phyloP scores from a whole-genome alignment of 495 filamentous ascomycete genomes.

The Hamigera avellanea region DNA sequence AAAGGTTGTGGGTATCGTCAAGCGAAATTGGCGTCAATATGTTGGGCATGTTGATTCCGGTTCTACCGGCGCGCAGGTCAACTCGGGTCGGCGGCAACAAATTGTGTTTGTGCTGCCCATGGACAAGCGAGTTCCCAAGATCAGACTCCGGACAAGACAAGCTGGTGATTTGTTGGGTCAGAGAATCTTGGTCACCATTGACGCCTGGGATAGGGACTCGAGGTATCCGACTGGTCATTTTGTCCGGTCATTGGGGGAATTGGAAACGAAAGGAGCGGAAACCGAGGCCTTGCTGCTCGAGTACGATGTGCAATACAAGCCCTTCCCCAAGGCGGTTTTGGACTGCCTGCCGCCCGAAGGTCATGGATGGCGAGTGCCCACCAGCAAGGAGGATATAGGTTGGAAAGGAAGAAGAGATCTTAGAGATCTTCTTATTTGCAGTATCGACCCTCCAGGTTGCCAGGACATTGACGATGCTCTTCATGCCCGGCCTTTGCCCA shows the following conservation, averaged over 20 bases:
- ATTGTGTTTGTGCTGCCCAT: conserved; percentile 91
- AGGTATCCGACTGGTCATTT: conserved; percentile 90
- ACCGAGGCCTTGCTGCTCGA: conserved; percentile 91
- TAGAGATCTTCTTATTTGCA: conserved; percentile 80
- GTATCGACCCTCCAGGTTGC: conserved; percentile 91
- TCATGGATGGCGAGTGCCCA: conserved; percentile 86
- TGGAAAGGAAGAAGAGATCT: conserved; percentile 80
- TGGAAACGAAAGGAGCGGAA: conserved; percentile 92
- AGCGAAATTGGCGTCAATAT: conserved; percentile 95
- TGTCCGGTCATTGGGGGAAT: conserved; percentile 79
- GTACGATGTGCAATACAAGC: conserved; percentile 94
- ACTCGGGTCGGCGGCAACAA: conserved; percentile 71
- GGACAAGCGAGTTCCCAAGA: conserved; percentile 96
- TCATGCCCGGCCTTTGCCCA: conserved; percentile 72
- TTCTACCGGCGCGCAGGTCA: conserved; percentile 59
- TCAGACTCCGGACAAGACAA: conserved; percentile 82
- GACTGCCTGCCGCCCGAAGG: conserved; percentile 88
- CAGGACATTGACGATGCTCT: conserved; percentile 98
- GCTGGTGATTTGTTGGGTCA: conserved; percentile 79
- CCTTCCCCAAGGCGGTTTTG: conserved; percentile 88
- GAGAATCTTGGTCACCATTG: conserved; percentile 88
- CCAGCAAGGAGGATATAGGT: conserved; percentile 60
- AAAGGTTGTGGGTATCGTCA: conserved; percentile 81
- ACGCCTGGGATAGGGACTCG: conserved; percentile 88
- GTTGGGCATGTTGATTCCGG: conserved; percentile 87